These are phyloP conservation scores for Stenocarpella maydis DNA, from an alignment of 2,329 filamentous ascomycete genomes.

Conservation along the genomic window DNA sequence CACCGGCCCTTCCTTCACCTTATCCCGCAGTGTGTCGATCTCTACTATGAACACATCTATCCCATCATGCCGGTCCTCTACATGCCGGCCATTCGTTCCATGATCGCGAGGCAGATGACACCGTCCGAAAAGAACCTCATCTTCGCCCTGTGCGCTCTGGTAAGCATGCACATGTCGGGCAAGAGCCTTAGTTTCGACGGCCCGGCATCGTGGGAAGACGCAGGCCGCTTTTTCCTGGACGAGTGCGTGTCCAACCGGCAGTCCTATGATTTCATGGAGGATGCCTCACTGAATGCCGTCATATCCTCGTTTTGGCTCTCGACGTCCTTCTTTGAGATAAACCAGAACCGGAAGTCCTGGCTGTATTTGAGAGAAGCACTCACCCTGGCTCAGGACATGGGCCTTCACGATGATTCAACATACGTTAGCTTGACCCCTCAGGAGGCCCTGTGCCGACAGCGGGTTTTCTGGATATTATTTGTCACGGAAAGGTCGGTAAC, in stretches of 20 bases:
- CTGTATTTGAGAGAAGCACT: slow-evolving; percentile 68
- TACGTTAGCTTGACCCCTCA: slow-evolving; percentile 58
- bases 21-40: slow-evolving; percentile 65
- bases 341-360: slow-evolving; percentile 69
- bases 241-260: slow-evolving; percentile 65
- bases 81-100: slow-evolving; percentile 61
- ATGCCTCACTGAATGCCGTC: slow-evolving; percentile 61
- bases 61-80: slow-evolving; percentile 70
- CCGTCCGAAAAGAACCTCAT: slow-evolving; percentile 53
- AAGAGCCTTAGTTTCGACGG: slow-evolving; percentile 50
- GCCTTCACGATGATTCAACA: slow-evolving; percentile 65
- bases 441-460: slow-evolving; percentile 61
- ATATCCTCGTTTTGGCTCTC: slow-evolving; percentile 70
- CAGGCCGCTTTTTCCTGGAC: slow-evolving; percentile 65
- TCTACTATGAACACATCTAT: slow-evolving; percentile 69
- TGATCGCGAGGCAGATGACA: slow-evolving; percentile 52
- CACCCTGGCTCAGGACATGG: slow-evolving; percentile 65
- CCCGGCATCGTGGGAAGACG: slow-evolving; percentile 53
- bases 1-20: slow-evolving; percentile 54
- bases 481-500: slow-evolving; percentile 64
- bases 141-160: slow-evolving; percentile 66
- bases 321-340: slow-evolving; percentile 68
- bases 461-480: slow-evolving; percentile 70
- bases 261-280: slow-evolving; percentile 65
- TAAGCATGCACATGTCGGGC: slow-evolving; percentile 58